A percentile compares a stretch with the other conserved stretches of the same genome.
phyloP scores from a whole-genome alignment of 768 basidiomycete genomes.

The Piloderma croceum region DNA sequence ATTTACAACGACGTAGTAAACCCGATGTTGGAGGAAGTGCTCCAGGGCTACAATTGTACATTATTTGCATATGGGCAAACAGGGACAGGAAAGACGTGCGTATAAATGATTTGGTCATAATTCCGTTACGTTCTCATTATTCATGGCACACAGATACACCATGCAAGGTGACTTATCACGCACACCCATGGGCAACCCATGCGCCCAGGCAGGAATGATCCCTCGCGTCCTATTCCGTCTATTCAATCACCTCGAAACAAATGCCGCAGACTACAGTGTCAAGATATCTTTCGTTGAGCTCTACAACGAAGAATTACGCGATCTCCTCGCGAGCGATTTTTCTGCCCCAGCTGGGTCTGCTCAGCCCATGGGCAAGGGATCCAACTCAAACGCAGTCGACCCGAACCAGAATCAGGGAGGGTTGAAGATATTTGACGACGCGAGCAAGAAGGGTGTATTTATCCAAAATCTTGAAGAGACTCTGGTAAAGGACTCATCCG shows the following conservation, averaged over 20 bases:
- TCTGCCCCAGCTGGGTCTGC: constrained; percentile 56
- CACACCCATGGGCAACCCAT: constrained; percentile 83
- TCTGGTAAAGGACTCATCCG: constrained; percentile 72
- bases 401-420: constrained; percentile 39
- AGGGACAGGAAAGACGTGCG: constrained; percentile 97
- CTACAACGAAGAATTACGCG: constrained; percentile 97
- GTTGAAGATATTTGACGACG: constrained; percentile 92
- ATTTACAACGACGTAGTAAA: constrained; percentile 91
- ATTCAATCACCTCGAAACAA: constrained; percentile 80
- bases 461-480: constrained; percentile 95
- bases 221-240: constrained; percentile 89
- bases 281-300: constrained; percentile 92
- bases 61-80: constrained; percentile 98
- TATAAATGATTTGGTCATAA: constrained; percentile 13
- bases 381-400: constrained; percentile 38
- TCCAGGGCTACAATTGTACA: constrained; percentile 94
- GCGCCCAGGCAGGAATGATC: constrained; percentile 89
- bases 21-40: constrained; percentile 90
- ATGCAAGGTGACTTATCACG: constrained; percentile 93
- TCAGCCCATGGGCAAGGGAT: constrained; percentile 76
- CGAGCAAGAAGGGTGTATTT: constrained; percentile 79
- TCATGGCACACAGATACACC: constrained; percentile 59
- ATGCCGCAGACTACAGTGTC: constrained; percentile 79
- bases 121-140: too few relatives aligned
- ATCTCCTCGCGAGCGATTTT: constrained; percentile 81